Conservation (phyloP, 176 grass and related monocot species). For the Triticum urartu region DNA sequence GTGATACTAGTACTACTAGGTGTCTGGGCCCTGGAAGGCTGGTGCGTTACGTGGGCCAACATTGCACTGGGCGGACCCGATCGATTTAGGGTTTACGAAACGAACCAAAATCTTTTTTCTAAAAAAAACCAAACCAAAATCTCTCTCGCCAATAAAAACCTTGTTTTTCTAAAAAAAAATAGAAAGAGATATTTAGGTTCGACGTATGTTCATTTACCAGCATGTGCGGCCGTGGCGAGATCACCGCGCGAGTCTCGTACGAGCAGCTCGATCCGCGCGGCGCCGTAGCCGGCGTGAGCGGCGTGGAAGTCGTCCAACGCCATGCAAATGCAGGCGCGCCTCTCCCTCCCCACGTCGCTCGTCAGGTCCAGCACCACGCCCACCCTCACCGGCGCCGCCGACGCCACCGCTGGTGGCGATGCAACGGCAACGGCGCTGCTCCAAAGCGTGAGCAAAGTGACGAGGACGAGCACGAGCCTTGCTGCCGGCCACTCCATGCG, state of each 20-base stretch:
- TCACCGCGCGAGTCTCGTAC: not conserved
- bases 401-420: no score
- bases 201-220: not conserved
- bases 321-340: not conserved
- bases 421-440: not conserved
- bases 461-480: not conserved
- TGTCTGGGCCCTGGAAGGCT: no score
- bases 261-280: not conserved
- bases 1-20: no score
- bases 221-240: not conserved
- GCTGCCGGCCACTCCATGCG: not conserved
- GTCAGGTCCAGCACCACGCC: not conserved
- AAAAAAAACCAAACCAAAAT: no score
- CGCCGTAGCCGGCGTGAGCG: not conserved
- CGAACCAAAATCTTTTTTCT: no score
- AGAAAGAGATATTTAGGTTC: no score
- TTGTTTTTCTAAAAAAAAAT: no score
- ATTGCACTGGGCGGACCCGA: no score
- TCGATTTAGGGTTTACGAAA: no score
- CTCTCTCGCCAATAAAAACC: no score
- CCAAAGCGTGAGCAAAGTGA: not conserved
- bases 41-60: no score
- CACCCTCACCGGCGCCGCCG: no score
- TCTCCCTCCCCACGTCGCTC: slow-evolving; percentile 2
- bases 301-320: not conserved